Conservation (phyloP, 1,284 basidiomycete species). For the Agroathelia rolfsii region DNA sequence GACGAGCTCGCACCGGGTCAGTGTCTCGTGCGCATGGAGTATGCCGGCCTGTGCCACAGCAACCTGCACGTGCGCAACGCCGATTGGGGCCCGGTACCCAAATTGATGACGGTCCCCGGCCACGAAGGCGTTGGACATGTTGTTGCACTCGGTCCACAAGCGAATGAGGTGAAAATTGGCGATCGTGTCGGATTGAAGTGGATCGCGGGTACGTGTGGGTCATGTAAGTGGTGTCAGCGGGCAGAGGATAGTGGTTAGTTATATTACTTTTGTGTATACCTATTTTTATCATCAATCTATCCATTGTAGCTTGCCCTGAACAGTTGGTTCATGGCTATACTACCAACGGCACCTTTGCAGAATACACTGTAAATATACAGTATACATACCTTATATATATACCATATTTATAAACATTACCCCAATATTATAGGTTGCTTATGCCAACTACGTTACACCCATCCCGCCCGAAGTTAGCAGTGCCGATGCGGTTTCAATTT, state of each 20-base stretch:
- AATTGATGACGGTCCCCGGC: constrained; percentile 57
- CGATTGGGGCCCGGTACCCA: constrained; percentile 40
- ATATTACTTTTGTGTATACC: constrained; percentile 10
- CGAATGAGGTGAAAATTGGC: constrained; percentile 39
- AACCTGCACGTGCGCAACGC: constrained; percentile 52
- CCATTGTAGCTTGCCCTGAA: constrained; percentile 32
- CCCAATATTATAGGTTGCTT: constrained; percentile 38
- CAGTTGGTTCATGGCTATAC: constrained; percentile 43
- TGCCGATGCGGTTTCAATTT: constrained; percentile 51
- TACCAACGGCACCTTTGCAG: constrained; percentile 45
- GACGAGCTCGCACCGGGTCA: constrained; percentile 53
- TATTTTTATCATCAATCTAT: no score
- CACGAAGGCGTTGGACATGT: constrained; percentile 57
- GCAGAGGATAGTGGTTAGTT: constrained; percentile 43
- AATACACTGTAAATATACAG: constrained; percentile 31
- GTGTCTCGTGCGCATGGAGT: constrained; percentile 58
- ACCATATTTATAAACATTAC: no score
- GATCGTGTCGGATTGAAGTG: constrained; percentile 72
- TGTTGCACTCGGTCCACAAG: constrained; percentile 61
- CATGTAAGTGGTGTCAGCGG: constrained; percentile 52
- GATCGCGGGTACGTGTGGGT: constrained; percentile 51
- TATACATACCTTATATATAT: neutral
- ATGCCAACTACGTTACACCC: constrained; percentile 52
- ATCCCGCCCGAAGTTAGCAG: constrained; percentile 51
- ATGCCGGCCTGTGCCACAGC: constrained; percentile 57